Base-by-base conservation (phyloP, 495 filamentous ascomycete species). In the Thozetella sp. region DNA sequence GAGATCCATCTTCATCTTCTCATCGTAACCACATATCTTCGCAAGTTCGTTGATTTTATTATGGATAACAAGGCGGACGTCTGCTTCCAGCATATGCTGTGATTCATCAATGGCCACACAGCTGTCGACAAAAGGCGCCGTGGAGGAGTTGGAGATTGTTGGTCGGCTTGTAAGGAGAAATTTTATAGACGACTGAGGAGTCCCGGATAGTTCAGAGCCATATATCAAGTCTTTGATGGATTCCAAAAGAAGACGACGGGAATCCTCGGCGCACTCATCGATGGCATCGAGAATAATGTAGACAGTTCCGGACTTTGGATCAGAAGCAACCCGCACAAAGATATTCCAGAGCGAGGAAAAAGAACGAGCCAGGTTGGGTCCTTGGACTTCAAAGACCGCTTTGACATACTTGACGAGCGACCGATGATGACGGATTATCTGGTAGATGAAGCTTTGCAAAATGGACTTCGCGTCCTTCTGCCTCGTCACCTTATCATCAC, bases 261-360 rank as follows among this genome's bases (percentile, higher is more conserved):
- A 67, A 19, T 4, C 50, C 22, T 61, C 25, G 48, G 65, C 67
- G 27, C 67, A 70, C 34, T 70, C 67, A 53, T 70, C 67, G 34
- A 70, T 57, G 6, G 65, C 67, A 53, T 70, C 67, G n/a, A 70
- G 48, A 22, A 67, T 65, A 34, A 70, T 48, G 25, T 20, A 53
- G 26, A 62, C 40, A 3, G 61, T n/a, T 2, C 62, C 62, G 22
- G 53, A 51, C 53, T 63, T 58, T 3, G 53, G 59, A 50, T 67
- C 67, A 37, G 23, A 57, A 15, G 59, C 24, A 53, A 70, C 64
- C 10, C 54, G 27, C 20, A 52, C 26, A 37, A 67, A 70, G 25
- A 67, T 53, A 30, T 48, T 56, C 67, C 67, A 70, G 3, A 70
- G 56, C 17, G 61, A 57, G 22, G 54, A 51, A 34, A 67, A 67